Base-by-base conservation (phyloP, 129 eudicot species). In the Pseudognaphalium luteoalbum region DNA sequence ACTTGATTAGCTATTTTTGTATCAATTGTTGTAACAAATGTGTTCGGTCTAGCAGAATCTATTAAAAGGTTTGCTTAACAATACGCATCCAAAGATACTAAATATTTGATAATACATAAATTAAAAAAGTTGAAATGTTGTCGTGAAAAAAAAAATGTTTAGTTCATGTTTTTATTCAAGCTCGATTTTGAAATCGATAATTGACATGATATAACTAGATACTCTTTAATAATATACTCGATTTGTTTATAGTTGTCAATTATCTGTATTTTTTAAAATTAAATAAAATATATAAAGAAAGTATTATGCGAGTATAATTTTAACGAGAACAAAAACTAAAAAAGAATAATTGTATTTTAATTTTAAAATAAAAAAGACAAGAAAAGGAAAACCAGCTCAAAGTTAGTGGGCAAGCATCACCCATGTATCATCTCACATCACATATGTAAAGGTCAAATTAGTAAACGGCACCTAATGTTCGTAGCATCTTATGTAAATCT, bases 321-420 rank as follows among this genome's bases (percentile, higher is more conserved):
- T 39, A 39, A 39, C 44, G 44, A 39, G 12, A 41, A 41, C 0
- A 41, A 41, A 41, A 9, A 9, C 2, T 0, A 9, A 9, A 9
- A 35, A 35, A 35, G 14, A 41, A 41, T 8, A 37, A 8, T 37
- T 12, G 63, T 29, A n/a, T 64, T 20, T 66, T 63, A 51, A n/a
- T n/a, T n/a, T n/a, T n/a, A 62, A 32, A 41, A 80, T 25, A 37
- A 56, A 33, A 50, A 39, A 63, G 56, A 66, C 19, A 58, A 74
- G 57, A 35, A 78, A 73, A 60, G 70, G 37, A 79, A 80, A 80
- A 68, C 62, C 84, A 80, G 84, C 84, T 74, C 84, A 80, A 80
- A 80, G 84, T 80, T 80, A 74, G 84, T 80, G 84, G 84, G 84
- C 84, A 80, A 74, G 80, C 84, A 80, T 74, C 80, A 74, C 79